Base-by-base conservation (phyloP, 495 filamentous ascomycete genomes). In the Aspergillus leporis region DNA sequence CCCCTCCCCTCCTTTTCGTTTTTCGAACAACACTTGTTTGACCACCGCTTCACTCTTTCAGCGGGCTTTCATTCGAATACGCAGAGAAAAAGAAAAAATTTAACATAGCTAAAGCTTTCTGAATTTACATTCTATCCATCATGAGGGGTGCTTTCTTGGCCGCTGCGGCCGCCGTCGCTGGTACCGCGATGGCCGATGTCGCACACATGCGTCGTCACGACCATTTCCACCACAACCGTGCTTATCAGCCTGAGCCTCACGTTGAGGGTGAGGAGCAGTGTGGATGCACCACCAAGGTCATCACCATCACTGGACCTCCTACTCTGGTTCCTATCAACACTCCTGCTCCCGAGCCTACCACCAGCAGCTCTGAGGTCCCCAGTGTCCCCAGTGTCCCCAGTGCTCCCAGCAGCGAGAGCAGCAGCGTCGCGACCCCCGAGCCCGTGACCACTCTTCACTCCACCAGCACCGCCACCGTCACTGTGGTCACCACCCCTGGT, bases 1-100 rank as follows among this genome's bases (percentile, higher is more conserved):
- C 81, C 81, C 71, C 81, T 69, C 69, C 70, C 70, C 64, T 76
- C 70, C 67, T 61, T 76, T 74, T 67, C n/a, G n/a, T 68, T 62
- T 43, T 63, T 61, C 68, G 47, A 36, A 59, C 72, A 74, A 78
- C 77, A 77, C 67, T 77, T 69, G 60, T 28, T 64, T 79, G 73
- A 87, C 82, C 72, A 92, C 91, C 90, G 91, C 91, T 93, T 93
- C 91, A 93, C 88, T 95, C 91, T 68, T 95, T 95, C 81, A 93
- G 91, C 91, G 90, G 91, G 88, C 90, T 88, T 79, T 93, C 90
- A 76, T 91, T 92, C 58, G 52, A 65, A 49, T 47, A 32, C 23
- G 22, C 23, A 38, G 31, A 53, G 59, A 54, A 51, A 23, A 21
- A 49, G 25, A 55, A 55, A 56, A 38, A n/a, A n/a, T 36, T 4